Evolutionary conservation across 2,329 filamentous ascomycete species (phyloP).

Genomic region (Fusarium acutatum): DNA sequence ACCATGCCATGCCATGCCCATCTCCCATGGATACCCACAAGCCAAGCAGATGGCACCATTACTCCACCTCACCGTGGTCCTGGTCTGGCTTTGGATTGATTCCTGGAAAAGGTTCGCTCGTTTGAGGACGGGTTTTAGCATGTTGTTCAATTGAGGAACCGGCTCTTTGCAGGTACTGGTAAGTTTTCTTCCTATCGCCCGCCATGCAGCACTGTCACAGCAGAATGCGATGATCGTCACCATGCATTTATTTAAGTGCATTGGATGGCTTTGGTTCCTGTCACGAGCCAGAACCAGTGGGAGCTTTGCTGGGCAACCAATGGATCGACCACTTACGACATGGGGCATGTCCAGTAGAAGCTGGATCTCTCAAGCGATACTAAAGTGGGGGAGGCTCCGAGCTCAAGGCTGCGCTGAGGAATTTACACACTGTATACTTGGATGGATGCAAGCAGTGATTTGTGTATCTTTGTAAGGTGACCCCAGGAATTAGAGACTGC

Average conservation of each 20-base stretch:
- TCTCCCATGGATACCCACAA: conserved; percentile 31
- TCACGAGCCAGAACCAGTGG: neutral
- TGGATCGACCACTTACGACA: conserved; percentile 22
- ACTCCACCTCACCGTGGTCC: conserved; percentile 41
- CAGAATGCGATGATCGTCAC: conserved; percentile 9
- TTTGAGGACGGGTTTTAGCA: conserved; percentile 7
- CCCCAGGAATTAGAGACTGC: neutral
- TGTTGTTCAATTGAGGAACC: neutral
- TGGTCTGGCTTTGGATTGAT: conserved; percentile 30
- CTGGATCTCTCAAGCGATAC: conserved; percentile 20
- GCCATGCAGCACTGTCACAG: conserved; percentile 14
- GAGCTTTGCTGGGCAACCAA: conserved; percentile 10
- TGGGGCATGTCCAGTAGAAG: conserved; percentile 5
- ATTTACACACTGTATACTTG: conserved; percentile 37
- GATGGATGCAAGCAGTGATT: conserved; percentile 6
- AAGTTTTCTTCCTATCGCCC: conserved; percentile 4
- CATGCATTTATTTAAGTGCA: conserved; percentile 2
- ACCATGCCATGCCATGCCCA: conserved; percentile 15
- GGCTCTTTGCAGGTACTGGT: neutral
- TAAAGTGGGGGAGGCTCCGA: conserved; percentile 26
- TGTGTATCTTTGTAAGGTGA: conserved; percentile 1
- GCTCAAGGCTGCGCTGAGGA: conserved; percentile 41
- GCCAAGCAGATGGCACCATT: conserved; percentile 42
- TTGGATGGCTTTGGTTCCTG: neutral
- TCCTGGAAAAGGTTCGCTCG: conserved; percentile 22